Evolutionary conservation across 106 monocot species (phyloP).

Genomic region (Xerophyta viscosa): DNA sequence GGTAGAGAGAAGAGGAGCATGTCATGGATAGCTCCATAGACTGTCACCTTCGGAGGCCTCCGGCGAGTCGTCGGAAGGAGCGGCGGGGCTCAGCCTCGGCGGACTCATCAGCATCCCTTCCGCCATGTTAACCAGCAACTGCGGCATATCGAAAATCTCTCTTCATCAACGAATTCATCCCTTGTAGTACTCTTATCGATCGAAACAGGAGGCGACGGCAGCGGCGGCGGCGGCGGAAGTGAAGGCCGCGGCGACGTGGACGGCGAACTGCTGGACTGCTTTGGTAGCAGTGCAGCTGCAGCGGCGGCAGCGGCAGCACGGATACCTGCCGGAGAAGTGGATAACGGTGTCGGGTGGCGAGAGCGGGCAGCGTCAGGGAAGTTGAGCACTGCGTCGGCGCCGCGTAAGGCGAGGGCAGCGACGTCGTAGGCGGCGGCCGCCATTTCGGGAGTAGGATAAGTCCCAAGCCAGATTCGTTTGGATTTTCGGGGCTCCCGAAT

Average conservation of each 20-base stretch:
- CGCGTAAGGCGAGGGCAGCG: constrained; percentile 9
- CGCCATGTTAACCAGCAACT: constrained; percentile 65
- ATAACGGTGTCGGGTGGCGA: neutral
- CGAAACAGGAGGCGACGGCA: neutral
- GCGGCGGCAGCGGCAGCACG: constrained; percentile 5
- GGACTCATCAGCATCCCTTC: constrained; percentile 94
- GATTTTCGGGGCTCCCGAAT: constrained; percentile 13
- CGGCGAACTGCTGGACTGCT: too few relatives aligned
- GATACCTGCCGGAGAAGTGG: constrained; percentile 2
- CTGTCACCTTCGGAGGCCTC: constrained; percentile 40
- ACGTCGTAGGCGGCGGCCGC: constrained; percentile 20
- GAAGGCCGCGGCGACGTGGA: too few relatives aligned
- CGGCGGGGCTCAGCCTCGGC: constrained; percentile 51
- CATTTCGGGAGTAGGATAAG: constrained; percentile 22
- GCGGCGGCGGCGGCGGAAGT: too few relatives aligned
- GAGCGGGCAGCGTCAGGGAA: constrained; percentile 1
- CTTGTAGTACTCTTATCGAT: neutral
- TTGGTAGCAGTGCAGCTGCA: neutral
- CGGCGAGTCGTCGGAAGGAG: constrained; percentile 36
- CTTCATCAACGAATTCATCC: constrained; percentile 5
- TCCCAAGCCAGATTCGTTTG: constrained; percentile 21
- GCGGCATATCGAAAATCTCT: constrained; percentile 7
- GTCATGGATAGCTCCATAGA: constrained; percentile 50
- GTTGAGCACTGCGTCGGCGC: constrained; percentile 8
- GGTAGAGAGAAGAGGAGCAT: too few relatives aligned